Evolutionary conservation across 2,329 filamentous ascomycete species (phyloP).

Genomic region (Alternaria alternata): DNA sequence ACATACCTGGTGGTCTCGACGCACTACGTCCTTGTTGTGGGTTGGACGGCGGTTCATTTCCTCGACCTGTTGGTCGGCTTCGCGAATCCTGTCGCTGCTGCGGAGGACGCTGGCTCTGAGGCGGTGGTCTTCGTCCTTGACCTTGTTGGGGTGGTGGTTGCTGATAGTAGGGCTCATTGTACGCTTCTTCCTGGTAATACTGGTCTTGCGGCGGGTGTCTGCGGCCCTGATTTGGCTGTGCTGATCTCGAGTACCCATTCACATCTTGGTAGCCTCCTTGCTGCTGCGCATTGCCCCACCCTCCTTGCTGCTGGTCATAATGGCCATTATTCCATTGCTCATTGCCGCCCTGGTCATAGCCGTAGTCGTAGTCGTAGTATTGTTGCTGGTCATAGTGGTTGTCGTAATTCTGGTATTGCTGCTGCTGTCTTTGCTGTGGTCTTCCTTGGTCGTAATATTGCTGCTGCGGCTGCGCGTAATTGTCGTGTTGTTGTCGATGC

Average conservation of each 20-base stretch:
- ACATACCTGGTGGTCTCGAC: slow-evolving; percentile 42
- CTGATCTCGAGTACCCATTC: slow-evolving; percentile 31
- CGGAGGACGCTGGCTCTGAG: slow-evolving; percentile 32
- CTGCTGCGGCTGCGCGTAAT: slow-evolving; percentile 45
- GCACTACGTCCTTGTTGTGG: slow-evolving; percentile 36
- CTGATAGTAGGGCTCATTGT: slow-evolving; percentile 37
- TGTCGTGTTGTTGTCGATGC: slow-evolving; percentile 50
- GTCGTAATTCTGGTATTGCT: slow-evolving; percentile 39
- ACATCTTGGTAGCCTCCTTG: slow-evolving; percentile 34
- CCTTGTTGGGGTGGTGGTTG: slow-evolving; percentile 36
- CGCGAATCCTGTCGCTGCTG: slow-evolving; percentile 40
- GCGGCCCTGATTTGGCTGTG: slow-evolving; percentile 24
- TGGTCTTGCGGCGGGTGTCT: slow-evolving; percentile 30
- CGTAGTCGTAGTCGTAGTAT: slow-evolving; percentile 46
- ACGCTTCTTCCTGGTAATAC: slow-evolving; percentile 38
- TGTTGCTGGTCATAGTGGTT: slow-evolving; percentile 39
- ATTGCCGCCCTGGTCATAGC: slow-evolving; percentile 45
- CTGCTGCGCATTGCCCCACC: slow-evolving; percentile 39
- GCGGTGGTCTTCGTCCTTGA: slow-evolving; percentile 27
- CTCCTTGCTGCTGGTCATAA: slow-evolving; percentile 40
- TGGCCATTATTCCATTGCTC: slow-evolving; percentile 48
- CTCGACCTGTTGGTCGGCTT: slow-evolving; percentile 34
- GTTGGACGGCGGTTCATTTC: slow-evolving; percentile 29
- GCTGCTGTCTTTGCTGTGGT: slow-evolving; percentile 21
- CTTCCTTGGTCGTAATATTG: slow-evolving; percentile 39